Conservation (phyloP, 306 rosid species). For the Pueraria montana region DNA sequence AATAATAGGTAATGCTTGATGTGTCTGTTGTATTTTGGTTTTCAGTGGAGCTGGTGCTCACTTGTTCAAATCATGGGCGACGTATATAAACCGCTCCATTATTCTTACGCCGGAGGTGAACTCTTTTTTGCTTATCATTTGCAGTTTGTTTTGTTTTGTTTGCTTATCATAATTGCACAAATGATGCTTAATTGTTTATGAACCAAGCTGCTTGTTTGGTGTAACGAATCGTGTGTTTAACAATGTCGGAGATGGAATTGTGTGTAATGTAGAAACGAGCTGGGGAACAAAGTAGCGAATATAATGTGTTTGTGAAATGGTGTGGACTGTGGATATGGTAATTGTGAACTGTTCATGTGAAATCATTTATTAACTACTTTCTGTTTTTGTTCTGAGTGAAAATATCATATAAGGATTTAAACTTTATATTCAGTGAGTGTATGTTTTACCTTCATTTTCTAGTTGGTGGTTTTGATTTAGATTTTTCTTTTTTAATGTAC, state of each 20-base stretch:
- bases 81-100: conserved; percentile 85
- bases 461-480: conserved; percentile 12
- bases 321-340: neutral
- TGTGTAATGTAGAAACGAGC: neutral
- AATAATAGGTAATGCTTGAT: conserved; percentile 24
- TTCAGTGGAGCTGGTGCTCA: conserved; percentile 98
- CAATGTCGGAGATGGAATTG: conserved; percentile 8
- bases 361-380: neutral
- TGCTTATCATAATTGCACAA: neutral
- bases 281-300: neutral
- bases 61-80: conserved; percentile 92
- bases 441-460: conserved; percentile 1
- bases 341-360: neutral
- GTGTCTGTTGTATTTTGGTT: conserved; percentile 37
- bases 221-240: neutral
- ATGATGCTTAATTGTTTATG: too few species aligned
- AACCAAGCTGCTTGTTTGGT: neutral
- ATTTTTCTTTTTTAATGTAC: neutral
- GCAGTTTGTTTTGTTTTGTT: conserved; percentile 25
- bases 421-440: neutral
- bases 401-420: neutral
- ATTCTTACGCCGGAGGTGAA: conserved; percentile 94
- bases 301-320: conserved; percentile 8
- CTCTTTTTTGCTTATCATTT: neutral
- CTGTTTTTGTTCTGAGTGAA: neutral